These are phyloP conservation scores for Nitzschia sp. DNA, from an alignment of 108 stramenopile genomes.

Conservation along the genomic window DNA sequence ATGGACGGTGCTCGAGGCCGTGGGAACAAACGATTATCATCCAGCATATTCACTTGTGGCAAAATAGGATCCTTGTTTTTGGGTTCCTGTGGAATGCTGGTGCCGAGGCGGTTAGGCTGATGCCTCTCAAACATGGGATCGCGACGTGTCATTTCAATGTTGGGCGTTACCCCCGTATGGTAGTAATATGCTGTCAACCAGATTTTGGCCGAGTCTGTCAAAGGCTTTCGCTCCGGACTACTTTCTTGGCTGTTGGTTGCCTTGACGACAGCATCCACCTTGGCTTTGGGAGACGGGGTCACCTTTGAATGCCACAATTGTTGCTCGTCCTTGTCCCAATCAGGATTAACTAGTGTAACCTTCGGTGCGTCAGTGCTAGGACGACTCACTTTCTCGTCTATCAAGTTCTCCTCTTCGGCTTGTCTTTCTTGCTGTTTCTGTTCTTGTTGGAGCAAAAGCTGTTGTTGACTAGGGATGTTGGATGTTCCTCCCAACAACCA, in stretches of 20 bases:
- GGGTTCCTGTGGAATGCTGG: background rate
- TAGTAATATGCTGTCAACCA: constrained; percentile 39
- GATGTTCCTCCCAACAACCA: constrained; percentile 40
- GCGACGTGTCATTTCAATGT: constrained; percentile 12
- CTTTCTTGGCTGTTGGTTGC: background rate
- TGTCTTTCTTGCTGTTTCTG: constrained; percentile 23
- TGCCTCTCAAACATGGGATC: constrained; percentile 8
- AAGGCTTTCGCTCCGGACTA: background rate
- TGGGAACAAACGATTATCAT: background rate
- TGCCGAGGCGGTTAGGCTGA: constrained; percentile 4
- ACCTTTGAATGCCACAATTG: constrained; percentile 27
- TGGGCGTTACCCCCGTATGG: constrained; percentile 36
- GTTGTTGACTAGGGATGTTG: constrained; percentile 33
- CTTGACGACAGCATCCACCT: background rate
- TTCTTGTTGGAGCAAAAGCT: constrained; percentile 22
- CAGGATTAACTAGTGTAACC: constrained; percentile 5
- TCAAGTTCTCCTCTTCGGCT: constrained; percentile 4
- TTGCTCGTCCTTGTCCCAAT: constrained; percentile 43
- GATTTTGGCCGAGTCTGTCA: constrained; percentile 22
- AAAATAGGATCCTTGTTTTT: background rate
- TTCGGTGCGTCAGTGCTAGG: background rate
- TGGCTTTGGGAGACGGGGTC: background rate
- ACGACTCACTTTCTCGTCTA: background rate
- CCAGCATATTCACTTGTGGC: background rate
- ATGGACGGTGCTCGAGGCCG: background rate